Percentiles rank a stretch among this genome's conserved stretches.
Evolutionary conservation across 129 eudicot genomes (phyloP).

Genomic region (Helichrysum umbraculigerum): DNA sequence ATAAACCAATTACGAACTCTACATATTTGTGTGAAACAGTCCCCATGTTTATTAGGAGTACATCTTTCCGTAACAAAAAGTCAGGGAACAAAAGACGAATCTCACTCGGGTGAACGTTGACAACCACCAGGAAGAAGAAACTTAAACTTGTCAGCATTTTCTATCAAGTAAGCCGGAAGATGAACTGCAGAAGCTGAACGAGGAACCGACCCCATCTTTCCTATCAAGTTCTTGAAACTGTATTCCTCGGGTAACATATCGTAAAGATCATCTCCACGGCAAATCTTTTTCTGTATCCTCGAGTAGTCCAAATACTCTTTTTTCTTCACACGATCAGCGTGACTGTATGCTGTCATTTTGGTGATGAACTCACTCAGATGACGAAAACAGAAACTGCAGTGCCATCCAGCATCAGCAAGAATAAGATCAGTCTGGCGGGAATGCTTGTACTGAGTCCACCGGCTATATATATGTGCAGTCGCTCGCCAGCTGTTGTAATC

Average conservation of each 20-base stretch:
- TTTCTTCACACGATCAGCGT: slow-evolving; percentile 71
- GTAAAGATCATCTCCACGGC: slow-evolving; percentile 75
- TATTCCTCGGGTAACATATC: slow-evolving; percentile 93
- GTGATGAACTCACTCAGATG: slow-evolving; percentile 64
- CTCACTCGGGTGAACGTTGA: slow-evolving; percentile 40
- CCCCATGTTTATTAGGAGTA: too few species aligned
- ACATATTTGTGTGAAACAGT: slow-evolving; percentile 7
- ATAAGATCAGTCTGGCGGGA: slow-evolving; percentile 65
- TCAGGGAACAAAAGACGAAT: neutral
- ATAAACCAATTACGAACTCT: neutral
- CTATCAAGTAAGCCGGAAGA: slow-evolving; percentile 73
- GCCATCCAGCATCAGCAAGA: slow-evolving; percentile 93
- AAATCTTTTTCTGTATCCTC: slow-evolving; percentile 70
- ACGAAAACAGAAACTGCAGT: slow-evolving; percentile 89
- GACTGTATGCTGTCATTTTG: slow-evolving; percentile 93
- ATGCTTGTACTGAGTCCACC: slow-evolving; percentile 65
- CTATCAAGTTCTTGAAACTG: slow-evolving; percentile 66
- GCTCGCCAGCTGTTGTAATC: slow-evolving; percentile 93
- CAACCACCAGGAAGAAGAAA: slow-evolving; percentile 97
- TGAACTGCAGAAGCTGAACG: slow-evolving; percentile 87
- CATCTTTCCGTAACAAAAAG: neutral
- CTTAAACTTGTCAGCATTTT: slow-evolving; percentile 76
- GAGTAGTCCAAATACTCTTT: slow-evolving; percentile 48
- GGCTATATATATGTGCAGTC: slow-evolving; percentile 53
- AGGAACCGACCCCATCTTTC: slow-evolving; percentile 93